Evolutionary conservation across 192 early-diverging fungal genomes (phyloP).

Genomic region (Backusella macrospora): DNA sequence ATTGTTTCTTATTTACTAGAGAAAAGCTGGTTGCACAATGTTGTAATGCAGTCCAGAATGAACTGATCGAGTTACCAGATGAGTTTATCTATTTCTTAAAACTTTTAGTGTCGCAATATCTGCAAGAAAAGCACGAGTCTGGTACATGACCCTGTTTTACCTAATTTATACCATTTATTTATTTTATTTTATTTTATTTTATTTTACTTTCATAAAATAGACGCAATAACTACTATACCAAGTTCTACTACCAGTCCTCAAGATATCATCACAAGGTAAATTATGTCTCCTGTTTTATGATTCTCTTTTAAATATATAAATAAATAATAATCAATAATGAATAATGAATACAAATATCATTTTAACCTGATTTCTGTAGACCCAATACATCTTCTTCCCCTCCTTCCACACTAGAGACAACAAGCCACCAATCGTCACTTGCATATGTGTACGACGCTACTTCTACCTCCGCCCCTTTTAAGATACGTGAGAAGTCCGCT

Average conservation of each 20-base stretch:
- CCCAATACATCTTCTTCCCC: neutral
- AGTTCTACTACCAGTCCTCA: constrained; percentile 11
- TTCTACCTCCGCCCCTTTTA: constrained; percentile 26
- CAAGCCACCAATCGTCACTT: constrained; percentile 18
- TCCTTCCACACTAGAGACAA: neutral
- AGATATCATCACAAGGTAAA: constrained; percentile 10
- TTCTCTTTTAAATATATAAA: neutral
- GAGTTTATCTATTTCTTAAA: constrained; percentile 28
- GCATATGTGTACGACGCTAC: constrained; percentile 26
- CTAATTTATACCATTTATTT: neutral
- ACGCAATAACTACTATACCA: neutral
- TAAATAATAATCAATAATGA: too few relatives aligned
- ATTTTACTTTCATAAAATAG: neutral
- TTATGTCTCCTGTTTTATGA: neutral
- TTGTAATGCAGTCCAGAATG: constrained; percentile 12
- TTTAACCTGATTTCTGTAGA: too few relatives aligned
- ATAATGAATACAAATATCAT: too few relatives aligned
- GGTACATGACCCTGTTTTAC: constrained; percentile 1
- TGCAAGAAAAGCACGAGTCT: constrained; percentile 18
- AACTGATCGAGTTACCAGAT: constrained; percentile 6
- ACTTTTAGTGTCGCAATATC: constrained; percentile 22
- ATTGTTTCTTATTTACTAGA: constrained; percentile 27
- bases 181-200: neutral
- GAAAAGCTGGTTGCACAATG: constrained; percentile 32
- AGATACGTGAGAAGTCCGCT: constrained; percentile 21